Conservation (phyloP, 306 rosid species). For the Carpinus fangiana region DNA sequence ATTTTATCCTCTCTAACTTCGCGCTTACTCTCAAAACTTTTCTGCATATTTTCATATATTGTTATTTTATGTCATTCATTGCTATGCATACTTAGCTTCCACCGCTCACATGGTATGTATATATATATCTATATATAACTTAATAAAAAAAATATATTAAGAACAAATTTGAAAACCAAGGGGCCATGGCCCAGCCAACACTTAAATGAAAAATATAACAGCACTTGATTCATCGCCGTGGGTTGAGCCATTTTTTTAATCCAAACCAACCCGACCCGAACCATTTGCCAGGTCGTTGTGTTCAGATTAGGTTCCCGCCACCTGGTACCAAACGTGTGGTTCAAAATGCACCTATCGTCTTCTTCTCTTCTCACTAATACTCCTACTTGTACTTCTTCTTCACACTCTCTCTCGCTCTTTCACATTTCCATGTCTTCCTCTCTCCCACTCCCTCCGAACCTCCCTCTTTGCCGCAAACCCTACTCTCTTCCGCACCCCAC, state of each 20-base stretch:
- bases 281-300: not conserved
- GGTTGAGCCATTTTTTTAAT: not conserved
- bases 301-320: constrained; percentile 20
- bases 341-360: not conserved
- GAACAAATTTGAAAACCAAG: too few species aligned
- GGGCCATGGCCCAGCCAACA: too few species aligned
- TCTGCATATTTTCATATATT: too few species aligned
- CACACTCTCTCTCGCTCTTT: constrained; percentile 12
- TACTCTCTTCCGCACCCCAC: constrained; percentile 12
- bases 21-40: too few species aligned
- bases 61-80: too few species aligned
- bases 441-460: constrained; percentile 27
- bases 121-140: too few species aligned
- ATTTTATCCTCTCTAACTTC: too few species aligned
- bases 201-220: too few species aligned
- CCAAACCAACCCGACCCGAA: not conserved
- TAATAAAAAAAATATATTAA: too few species aligned
- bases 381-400: not conserved
- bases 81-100: too few species aligned
- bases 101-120: too few species aligned
- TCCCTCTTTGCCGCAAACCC: constrained; percentile 19
- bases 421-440: constrained; percentile 28
- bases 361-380: not conserved
- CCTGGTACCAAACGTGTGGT: constrained; percentile 10
- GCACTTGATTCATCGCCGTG: too few species aligned